Percentiles rank a stretch among this genome's conserved stretches.
phyloP scores from a whole-genome alignment of 805 yeast species.

The Jamesozyma spencerorum region DNA sequence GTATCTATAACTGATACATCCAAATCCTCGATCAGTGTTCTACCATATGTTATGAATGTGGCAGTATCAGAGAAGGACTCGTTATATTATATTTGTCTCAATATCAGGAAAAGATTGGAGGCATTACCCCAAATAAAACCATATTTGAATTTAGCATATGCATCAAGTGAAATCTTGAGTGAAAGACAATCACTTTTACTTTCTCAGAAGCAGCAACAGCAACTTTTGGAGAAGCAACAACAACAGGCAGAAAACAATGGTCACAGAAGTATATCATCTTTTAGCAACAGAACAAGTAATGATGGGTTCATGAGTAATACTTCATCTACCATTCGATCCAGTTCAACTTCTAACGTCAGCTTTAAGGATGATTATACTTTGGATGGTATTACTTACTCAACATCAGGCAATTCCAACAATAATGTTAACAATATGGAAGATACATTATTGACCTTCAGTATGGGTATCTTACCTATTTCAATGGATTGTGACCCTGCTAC shows the following conservation, averaged over 20 bases:
- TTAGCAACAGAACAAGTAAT: slow-evolving; percentile 12
- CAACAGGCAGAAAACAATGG: slow-evolving; percentile 6
- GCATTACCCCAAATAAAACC: slow-evolving; percentile 60
- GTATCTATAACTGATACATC: slow-evolving; percentile 3
- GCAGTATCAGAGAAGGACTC: slow-evolving; percentile 58
- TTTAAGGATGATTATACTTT: slow-evolving; percentile 26
- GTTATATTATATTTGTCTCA: slow-evolving; percentile 55
- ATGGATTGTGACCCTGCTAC: slow-evolving; percentile 85
- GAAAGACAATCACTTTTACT: slow-evolving; percentile 57
- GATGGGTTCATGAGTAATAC: slow-evolving; percentile 11
- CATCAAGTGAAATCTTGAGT: slow-evolving; percentile 56
- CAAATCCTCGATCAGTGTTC: slow-evolving; percentile 4
- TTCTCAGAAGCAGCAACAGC: slow-evolving; percentile 34
- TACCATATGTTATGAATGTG: slow-evolving; percentile 47
- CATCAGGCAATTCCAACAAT: slow-evolving; percentile 10
- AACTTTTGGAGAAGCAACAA: slow-evolving; percentile 7
- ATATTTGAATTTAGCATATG: slow-evolving; percentile 53
- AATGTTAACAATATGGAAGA: slow-evolving; percentile 22
- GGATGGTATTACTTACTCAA: slow-evolving; percentile 21
- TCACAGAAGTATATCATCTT: slow-evolving; percentile 14
- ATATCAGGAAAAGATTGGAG: slow-evolving; percentile 46
- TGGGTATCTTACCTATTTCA: slow-evolving; percentile 68
- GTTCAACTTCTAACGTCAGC: slow-evolving; percentile 30
- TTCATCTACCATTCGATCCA: slow-evolving; percentile 24
- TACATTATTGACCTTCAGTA: slow-evolving; percentile 49